phyloP scores from a whole-genome alignment of 805 yeast genomes.

The Starmerella bombi region DNA sequence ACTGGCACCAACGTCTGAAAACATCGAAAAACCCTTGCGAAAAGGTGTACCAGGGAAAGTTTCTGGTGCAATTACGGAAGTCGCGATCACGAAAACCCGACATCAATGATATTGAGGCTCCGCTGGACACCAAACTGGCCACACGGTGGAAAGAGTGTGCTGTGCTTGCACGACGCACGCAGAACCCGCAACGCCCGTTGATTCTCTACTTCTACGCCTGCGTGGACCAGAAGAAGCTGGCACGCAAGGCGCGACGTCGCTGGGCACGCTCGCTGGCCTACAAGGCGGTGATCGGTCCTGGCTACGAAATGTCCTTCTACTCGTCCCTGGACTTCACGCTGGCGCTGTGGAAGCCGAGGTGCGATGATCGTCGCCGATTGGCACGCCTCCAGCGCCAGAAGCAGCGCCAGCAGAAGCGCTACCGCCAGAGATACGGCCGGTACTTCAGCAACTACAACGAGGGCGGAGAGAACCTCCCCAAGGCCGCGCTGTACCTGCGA shows the following conservation, averaged over 20 bases:
- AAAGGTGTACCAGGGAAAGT: constrained; percentile 49
- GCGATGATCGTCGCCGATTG: not conserved
- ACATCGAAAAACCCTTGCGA: too few relatives aligned
- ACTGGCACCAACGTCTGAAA: not conserved
- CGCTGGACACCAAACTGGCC: constrained; percentile 35
- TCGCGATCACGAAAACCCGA: constrained; percentile 3
- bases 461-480: too few relatives aligned
- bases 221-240: constrained; percentile 27
- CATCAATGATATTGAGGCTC: constrained; percentile 26
- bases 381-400: not conserved
- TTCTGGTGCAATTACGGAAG: constrained; percentile 47
- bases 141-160: constrained; percentile 74
- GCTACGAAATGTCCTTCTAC: constrained; percentile 39
- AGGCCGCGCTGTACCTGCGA: too few relatives aligned
- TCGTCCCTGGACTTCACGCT: constrained; percentile 61
- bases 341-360: constrained; percentile 32
- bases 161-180: constrained; percentile 57
- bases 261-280: constrained; percentile 20
- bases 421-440: not conserved
- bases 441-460: not conserved
- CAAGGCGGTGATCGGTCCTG: constrained; percentile 19
- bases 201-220: constrained; percentile 48
- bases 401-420: not conserved
- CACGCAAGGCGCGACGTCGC: constrained; percentile 8
- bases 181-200: constrained; percentile 39